Base-by-base conservation (phyloP, 495 filamentous ascomycete genomes). In the Evernia prunastri region DNA sequence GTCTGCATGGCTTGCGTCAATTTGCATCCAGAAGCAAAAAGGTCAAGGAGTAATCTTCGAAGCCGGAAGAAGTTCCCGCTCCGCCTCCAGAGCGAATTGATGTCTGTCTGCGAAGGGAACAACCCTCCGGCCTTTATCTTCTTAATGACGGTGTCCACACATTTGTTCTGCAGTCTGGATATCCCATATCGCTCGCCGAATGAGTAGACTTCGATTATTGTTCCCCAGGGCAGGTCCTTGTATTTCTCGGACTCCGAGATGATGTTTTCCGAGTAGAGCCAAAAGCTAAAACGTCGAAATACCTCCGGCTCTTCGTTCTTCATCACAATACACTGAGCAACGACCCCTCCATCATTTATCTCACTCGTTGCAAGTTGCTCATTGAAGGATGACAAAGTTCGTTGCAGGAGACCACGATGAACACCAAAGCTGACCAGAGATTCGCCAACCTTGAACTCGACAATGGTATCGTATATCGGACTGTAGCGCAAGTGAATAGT, bases 151-250 rank as follows among this genome's bases (percentile, higher is more conserved):
- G 31, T n/a, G 6, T 64, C 51, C 0, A 67, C 60, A n/a, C 56
- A 61, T 0, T 36, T 36, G 17, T 67, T 67, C 15, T 64, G 61
- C 7, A 67, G 4, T 3, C 17, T 23, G 0, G 42, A 23, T 0
- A 67, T 45, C 2, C 57, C 47, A 10, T 25, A 49, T n/a, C 51
- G 42, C 0, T 40, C 57, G 12, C 57, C 61, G 27, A 67, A 67
- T 0, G 35, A n/a, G n/a, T 67, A 64, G 25, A 61, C 3, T 4
- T 40, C 35, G 12, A 67, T 57, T 15, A 67, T n/a, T 25, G 13
- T 18, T 15, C 9, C 29, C 62, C 56, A 64, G 1, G 8, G 13
- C 12, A 67, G 3, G 1, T 29, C 31, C 8, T 29, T 42, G 4
- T 37, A 29, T 0, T 7, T 43, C 45, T 67, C 57, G 0, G 13